These are phyloP conservation scores for Eucalyptus pauciflora DNA, from an alignment of 345 rosid species.

Conservation along the genomic window DNA sequence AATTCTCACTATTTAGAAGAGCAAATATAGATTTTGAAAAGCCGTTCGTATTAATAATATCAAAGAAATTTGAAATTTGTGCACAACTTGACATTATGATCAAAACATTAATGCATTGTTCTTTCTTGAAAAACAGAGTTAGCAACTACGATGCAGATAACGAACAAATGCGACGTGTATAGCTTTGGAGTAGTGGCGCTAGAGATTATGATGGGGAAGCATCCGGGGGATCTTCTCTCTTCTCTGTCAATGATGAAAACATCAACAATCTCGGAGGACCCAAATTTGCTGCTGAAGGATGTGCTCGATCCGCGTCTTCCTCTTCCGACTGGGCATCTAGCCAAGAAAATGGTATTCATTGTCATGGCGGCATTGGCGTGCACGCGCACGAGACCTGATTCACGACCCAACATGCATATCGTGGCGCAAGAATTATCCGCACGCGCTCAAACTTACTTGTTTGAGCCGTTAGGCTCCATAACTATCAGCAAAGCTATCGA, in stretches of 20 bases:
- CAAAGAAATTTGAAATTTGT: too few species aligned
- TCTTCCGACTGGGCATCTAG: neutral
- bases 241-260: neutral
- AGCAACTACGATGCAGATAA: neutral
- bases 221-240: conserved; percentile 35
- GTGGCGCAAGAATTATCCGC: conserved; percentile 47
- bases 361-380: conserved; percentile 34
- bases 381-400: conserved; percentile 11
- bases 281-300: conserved; percentile 22
- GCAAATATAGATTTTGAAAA: too few species aligned
- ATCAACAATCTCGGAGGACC: neutral
- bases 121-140: neutral
- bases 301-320: conserved; percentile 8
- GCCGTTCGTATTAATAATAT: too few species aligned
- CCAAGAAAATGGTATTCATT: conserved; percentile 25
- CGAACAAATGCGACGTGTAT: conserved; percentile 46
- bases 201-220: conserved; percentile 58
- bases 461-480: conserved; percentile 8
- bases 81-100: too few species aligned
- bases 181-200: conserved; percentile 59
- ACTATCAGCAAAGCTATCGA: conserved; percentile 9
- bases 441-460: conserved; percentile 10
- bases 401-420: conserved; percentile 38
- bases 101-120: too few species aligned
- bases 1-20: too few species aligned